Evolutionary conservation across 805 yeast species (phyloP).

Genomic region (Starmerella stigmatis): DNA sequence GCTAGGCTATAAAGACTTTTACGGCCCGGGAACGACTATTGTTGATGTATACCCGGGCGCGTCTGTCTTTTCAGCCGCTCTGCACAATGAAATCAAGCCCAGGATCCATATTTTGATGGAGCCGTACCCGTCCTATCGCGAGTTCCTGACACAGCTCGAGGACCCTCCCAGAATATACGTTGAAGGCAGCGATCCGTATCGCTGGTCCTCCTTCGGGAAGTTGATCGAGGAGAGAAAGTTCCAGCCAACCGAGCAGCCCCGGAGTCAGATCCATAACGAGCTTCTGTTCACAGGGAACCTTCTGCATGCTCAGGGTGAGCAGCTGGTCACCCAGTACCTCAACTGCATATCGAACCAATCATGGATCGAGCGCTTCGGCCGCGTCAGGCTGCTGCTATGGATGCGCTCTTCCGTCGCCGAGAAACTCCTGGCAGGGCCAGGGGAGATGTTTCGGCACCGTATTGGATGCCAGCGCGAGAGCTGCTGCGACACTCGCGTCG

Average conservation of each 20-base stretch:
- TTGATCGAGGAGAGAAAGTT: slow-evolving; percentile 39
- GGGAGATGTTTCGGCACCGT: slow-evolving; percentile 45
- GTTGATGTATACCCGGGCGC: slow-evolving; percentile 33
- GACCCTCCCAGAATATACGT: slow-evolving; percentile 25
- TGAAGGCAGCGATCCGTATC: slow-evolving; percentile 45
- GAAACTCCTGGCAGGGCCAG: slow-evolving; percentile 51
- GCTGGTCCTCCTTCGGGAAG: slow-evolving; percentile 52
- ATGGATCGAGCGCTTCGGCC: slow-evolving; percentile 66
- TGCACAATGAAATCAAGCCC: slow-evolving; percentile 56
- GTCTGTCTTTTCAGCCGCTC: slow-evolving; percentile 49
- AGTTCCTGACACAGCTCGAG: slow-evolving; percentile 19
- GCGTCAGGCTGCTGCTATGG: slow-evolving; percentile 66
- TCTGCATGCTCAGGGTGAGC: slow-evolving; percentile 49
- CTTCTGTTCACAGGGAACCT: slow-evolving; percentile 52
- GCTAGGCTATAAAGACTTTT: slow-evolving; percentile 36
- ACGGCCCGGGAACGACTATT: slow-evolving; percentile 25
- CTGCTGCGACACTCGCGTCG: slow-evolving; percentile 43
- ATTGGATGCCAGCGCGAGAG: slow-evolving; percentile 55
- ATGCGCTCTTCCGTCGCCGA: slow-evolving; percentile 49
- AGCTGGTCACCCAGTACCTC: slow-evolving; percentile 63
- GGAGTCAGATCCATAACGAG: slow-evolving; percentile 41
- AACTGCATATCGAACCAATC: slow-evolving; percentile 55
- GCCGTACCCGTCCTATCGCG: slow-evolving; percentile 32
- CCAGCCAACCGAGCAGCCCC: slow-evolving; percentile 31
- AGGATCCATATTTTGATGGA: slow-evolving; percentile 55